Conservation (phyloP, 495 filamentous ascomycete genomes). For the Aspergillus affinis region DNA sequence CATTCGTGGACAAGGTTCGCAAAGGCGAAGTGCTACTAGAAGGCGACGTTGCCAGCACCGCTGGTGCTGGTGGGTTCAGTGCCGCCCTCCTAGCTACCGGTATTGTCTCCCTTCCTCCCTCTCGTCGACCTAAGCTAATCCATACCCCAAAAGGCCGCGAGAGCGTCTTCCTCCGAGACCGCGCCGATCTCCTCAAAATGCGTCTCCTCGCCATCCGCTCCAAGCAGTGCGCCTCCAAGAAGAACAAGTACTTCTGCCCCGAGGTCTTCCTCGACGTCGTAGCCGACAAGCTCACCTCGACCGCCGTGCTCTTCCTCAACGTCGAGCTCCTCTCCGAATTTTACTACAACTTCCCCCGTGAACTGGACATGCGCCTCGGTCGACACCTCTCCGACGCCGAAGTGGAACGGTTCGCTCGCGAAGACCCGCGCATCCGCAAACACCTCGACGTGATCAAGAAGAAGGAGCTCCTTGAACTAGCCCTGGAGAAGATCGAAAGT, state of each 20-base stretch:
- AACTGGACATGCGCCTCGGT: conserved; percentile 85
- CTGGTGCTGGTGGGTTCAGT: conserved; percentile 88
- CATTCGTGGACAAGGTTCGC: conserved; percentile 83
- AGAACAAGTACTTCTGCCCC: conserved; percentile 94
- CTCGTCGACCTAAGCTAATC: conserved; percentile 17
- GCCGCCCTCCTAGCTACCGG: conserved; percentile 77
- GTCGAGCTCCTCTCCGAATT: conserved; percentile 96
- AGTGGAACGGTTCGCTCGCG: conserved; percentile 85
- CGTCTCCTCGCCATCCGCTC: conserved; percentile 81
- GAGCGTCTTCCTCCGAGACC: conserved; percentile 88
- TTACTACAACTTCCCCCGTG: conserved; percentile 93
- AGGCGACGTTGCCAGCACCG: conserved; percentile 64
- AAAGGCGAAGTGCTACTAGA: conserved; percentile 82
- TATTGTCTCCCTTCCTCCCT: conserved; percentile 28
- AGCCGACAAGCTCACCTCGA: conserved; percentile 89
- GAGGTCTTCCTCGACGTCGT: conserved; percentile 97
- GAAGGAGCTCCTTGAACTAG: conserved; percentile 91
- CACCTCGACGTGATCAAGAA: conserved; percentile 89
- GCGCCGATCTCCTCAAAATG: conserved; percentile 86
- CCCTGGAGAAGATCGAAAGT: conserved; percentile 90
- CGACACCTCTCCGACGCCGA: conserved; percentile 73
- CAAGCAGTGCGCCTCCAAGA: conserved; percentile 75
- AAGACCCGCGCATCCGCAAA: conserved; percentile 82
- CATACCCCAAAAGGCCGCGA: conserved; percentile 67
- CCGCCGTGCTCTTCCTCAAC: conserved; percentile 95